These are phyloP conservation scores for Amanita polypyramis DNA, from an alignment of 768 basidiomycete species.

Conservation along the genomic window DNA sequence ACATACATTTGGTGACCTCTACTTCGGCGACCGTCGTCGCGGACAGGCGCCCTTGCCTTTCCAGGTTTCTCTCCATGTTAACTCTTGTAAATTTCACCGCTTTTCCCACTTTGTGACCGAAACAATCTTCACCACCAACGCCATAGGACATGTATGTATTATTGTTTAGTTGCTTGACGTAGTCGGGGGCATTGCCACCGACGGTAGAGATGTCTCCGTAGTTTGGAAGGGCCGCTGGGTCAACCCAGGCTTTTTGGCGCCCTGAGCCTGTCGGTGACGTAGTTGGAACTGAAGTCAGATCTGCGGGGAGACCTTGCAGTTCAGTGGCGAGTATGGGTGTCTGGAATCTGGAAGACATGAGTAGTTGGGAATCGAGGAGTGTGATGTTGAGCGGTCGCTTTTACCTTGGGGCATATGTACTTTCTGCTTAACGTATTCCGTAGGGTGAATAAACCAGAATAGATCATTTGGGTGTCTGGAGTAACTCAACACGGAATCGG, in stretches of 20 bases:
- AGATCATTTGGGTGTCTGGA: constrained; percentile 4
- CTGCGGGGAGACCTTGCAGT: constrained; percentile 18
- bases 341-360: constrained; percentile 23
- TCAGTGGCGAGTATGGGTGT: constrained; percentile 16
- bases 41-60: constrained; percentile 42
- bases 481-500: constrained; percentile 12
- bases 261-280: constrained; percentile 16
- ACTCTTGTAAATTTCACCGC: constrained; percentile 53
- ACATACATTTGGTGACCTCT: constrained; percentile 48
- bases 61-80: constrained; percentile 34
- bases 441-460: background rate
- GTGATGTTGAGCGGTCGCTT: background rate
- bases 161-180: constrained; percentile 54
- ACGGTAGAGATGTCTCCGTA: constrained; percentile 45
- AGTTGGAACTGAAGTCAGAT: constrained; percentile 14
- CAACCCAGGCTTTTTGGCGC: constrained; percentile 43
- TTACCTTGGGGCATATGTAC: constrained; percentile 4
- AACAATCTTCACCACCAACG: constrained; percentile 52
- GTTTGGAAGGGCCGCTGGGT: constrained; percentile 51
- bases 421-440: background rate
- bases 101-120: constrained; percentile 52
- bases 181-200: constrained; percentile 51
- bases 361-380: background rate
- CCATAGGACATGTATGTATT: constrained; percentile 65
- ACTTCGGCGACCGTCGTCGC: constrained; percentile 56